These are phyloP conservation scores for Pyrenophora seminiperda DNA, from an alignment of 2,329 filamentous ascomycete species.

Conservation along the genomic window DNA sequence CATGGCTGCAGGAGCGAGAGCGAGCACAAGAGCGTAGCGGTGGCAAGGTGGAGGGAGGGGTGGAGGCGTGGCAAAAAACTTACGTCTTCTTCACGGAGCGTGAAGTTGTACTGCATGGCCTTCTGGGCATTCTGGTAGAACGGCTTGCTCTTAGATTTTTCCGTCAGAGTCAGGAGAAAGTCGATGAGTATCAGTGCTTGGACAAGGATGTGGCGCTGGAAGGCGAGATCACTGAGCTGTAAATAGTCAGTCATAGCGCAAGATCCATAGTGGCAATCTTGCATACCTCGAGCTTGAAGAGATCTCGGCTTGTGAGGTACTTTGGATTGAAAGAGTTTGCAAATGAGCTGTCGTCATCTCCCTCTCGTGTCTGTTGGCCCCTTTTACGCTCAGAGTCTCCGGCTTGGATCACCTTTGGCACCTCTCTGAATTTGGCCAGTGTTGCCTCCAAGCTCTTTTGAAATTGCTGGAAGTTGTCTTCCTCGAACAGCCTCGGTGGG, in stretches of 20 bases:
- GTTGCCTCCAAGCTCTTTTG: constrained; percentile 67
- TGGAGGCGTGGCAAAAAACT: constrained; percentile 46
- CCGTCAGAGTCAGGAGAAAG: constrained; percentile 88
- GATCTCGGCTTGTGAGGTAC: constrained; percentile 93
- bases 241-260: constrained; percentile 35
- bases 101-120: constrained; percentile 81
- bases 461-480: constrained; percentile 68
- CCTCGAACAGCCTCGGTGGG: constrained; percentile 79
- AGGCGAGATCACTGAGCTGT: constrained; percentile 89
- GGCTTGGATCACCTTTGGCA: constrained; percentile 70
- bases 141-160: constrained; percentile 79
- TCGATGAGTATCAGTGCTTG: constrained; percentile 94
- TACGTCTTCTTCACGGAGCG: constrained; percentile 81
- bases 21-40: constrained; percentile 19
- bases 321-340: constrained; percentile 90
- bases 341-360: constrained; percentile 65
- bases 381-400: constrained; percentile 68
- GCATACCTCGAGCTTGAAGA: constrained; percentile 89
- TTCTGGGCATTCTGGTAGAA: constrained; percentile 76
- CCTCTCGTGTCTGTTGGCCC: constrained; percentile 64
- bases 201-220: constrained; percentile 90
- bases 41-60: constrained; percentile 17
- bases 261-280: constrained; percentile 20
- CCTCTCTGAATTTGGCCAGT: constrained; percentile 74
- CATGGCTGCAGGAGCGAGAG: constrained; percentile 26